Percentiles rank a stretch among this genome's conserved stretches.
Conservation (phyloP, 257 asterid species). For the Plantago elongata region DNA sequence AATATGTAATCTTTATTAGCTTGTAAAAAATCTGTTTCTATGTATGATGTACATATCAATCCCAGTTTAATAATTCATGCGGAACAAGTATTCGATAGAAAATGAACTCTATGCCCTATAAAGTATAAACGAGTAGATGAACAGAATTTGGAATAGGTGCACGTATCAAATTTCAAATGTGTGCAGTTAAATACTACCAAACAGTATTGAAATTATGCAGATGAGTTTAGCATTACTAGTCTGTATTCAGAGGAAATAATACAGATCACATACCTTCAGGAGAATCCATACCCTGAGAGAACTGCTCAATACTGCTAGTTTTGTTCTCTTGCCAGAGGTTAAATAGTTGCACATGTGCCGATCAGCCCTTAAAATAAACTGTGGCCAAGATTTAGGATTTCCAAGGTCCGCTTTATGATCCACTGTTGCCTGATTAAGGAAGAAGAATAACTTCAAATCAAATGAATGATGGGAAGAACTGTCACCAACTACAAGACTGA, state of each 20-base stretch:
- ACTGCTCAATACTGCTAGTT: conserved; percentile 80
- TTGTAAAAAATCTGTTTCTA: too few species aligned
- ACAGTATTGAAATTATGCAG: neutral
- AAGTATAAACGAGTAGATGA: too few species aligned
- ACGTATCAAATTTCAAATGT: neutral
- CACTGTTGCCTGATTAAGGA: conserved; percentile 56
- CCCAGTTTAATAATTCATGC: too few species aligned
- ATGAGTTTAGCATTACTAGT: neutral
- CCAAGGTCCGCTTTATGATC: conserved; percentile 67
- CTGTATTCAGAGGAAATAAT: neutral
- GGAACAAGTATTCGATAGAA: too few species aligned
- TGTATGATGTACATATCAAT: too few species aligned
- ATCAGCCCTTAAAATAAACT: conserved; percentile 81
- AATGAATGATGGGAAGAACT: conserved; percentile 4
- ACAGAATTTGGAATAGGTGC: neutral
- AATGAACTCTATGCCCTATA: too few species aligned
- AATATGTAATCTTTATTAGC: too few species aligned
- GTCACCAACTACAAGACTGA: conserved; percentile 13
- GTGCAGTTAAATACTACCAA: neutral
- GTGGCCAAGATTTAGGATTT: conserved; percentile 86
- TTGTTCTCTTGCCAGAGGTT: conserved; percentile 88
- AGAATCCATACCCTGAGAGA: conserved; percentile 98
- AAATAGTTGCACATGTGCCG: conserved; percentile 85
- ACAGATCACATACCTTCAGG: conserved; percentile 56
- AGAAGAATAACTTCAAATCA: conserved; percentile 21